These are phyloP conservation scores for Penstemon newberryi DNA, from an alignment of 257 asterid species.

Conservation along the genomic window DNA sequence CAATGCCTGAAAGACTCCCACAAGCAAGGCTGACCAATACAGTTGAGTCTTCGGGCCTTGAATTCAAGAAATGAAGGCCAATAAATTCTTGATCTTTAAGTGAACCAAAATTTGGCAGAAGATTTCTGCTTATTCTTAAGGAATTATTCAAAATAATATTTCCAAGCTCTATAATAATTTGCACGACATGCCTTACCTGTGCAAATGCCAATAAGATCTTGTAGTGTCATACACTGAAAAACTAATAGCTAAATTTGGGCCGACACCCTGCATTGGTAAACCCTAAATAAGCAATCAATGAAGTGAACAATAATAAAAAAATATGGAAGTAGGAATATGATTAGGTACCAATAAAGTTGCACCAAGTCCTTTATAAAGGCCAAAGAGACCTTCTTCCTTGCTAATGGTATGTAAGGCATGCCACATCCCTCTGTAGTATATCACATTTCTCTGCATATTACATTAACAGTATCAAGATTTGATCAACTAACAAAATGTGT, in stretches of 20 bases:
- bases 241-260: slow-evolving; percentile 82
- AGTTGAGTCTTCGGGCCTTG: slow-evolving; percentile 73
- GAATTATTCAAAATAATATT: slow-evolving; percentile 10
- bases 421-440: slow-evolving; percentile 69
- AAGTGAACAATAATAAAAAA: slow-evolving; percentile 9
- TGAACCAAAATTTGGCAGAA: background rate
- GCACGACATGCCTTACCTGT: slow-evolving; percentile 47
- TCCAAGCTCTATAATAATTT: slow-evolving; percentile 19
- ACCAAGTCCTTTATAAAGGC: slow-evolving; percentile 88
- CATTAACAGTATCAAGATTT: slow-evolving; percentile 12
- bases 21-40: slow-evolving; percentile 72
- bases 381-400: slow-evolving; percentile 71
- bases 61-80: slow-evolving; percentile 25
- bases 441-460: slow-evolving; percentile 59
- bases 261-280: slow-evolving; percentile 63
- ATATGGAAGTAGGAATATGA: slow-evolving; percentile 15
- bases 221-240: slow-evolving; percentile 80
- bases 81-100: slow-evolving; percentile 19
- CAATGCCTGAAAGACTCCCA: slow-evolving; percentile 88
- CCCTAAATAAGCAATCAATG: slow-evolving; percentile 31
- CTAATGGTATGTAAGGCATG: slow-evolving; percentile 68
- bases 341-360: slow-evolving; percentile 68
- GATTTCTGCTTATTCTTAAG: background rate
- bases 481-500: background rate
- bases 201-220: slow-evolving; percentile 63